Conservation (phyloP, 805 yeast genomes). For the Clavispora asparagi region DNA sequence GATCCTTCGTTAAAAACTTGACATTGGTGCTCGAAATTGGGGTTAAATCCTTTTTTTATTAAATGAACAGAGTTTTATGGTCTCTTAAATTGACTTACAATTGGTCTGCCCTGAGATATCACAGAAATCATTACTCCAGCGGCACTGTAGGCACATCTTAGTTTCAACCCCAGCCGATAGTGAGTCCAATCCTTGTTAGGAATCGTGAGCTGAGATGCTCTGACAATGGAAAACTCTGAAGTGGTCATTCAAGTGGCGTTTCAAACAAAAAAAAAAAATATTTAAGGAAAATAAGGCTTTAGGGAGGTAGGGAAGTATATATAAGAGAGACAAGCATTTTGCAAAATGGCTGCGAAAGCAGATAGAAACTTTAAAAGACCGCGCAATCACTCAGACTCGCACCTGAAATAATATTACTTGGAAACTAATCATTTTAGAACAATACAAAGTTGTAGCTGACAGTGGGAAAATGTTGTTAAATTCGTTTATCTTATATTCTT, state of each 20-base stretch:
- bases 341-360: not conserved
- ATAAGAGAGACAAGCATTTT: not conserved
- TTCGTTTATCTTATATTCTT: too few relatives aligned
- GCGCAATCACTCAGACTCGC: not conserved
- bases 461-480: too few relatives aligned
- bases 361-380: not conserved
- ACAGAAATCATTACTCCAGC: constrained; percentile 10
- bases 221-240: constrained; percentile 12
- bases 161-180: constrained; percentile 17
- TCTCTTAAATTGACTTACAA: constrained; percentile 7
- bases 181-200: constrained; percentile 18
- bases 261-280: not conserved
- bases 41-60: constrained; percentile 13
- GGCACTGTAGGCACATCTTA: constrained; percentile 9
- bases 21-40: constrained; percentile 10
- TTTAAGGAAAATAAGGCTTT: not conserved
- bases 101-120: constrained; percentile 14
- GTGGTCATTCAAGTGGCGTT: not conserved
- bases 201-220: constrained; percentile 15
- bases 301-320: not conserved
- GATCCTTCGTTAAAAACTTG: constrained; percentile 12
- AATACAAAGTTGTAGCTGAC: too few relatives aligned
- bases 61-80: too few relatives aligned
- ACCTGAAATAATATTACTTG: too few relatives aligned
- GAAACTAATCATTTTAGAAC: not conserved